Base-by-base conservation (phyloP, 352 stramenopile genomes). In the Pythium aristosporum region DNA sequence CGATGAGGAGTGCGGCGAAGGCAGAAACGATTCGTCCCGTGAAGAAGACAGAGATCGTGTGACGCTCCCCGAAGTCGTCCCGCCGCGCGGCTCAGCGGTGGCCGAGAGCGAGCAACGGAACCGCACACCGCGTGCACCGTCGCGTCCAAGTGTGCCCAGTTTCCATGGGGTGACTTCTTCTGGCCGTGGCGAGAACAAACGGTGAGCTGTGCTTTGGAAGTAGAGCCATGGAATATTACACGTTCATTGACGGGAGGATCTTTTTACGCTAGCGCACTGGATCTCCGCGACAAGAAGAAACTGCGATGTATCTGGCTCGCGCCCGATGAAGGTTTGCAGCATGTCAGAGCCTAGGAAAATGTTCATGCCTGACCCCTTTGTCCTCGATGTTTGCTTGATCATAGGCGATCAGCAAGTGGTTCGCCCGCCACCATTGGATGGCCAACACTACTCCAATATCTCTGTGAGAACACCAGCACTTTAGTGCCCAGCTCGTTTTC, bases 241-340 rank as follows among this genome's bases (percentile, higher is more conserved):
- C 12, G 10, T 43, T 23, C 13, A 20, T 13, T n/a, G 21, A 34
- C 30, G 18, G 16, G 16, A 28, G 30, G 18, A 1, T 42, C 10
- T 43, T 23, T 56, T 41, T 0, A 30, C 3, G 3, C 4, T 49
- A 80, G 77, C 15, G 71, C 71, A 21, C 57, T 88, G 9, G 76
- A 87, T 65, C 49, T 88, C 52, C 75, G 79, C 9, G 76, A 88
- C 63, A 87, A 85, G 70, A 80, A 86, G 67, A 90, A 87, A 43
- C 67, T 90, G 49, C 75, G 76, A 0, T 80, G 71, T 43, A 86
- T 90, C 56, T 90, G 81, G 81, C 74, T 90, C 15, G 72, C 77
- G 46, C 79, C 81, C 5, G 81, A 88, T 41, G 77, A 90, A 87
- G 81, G 81, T 84, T 46, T 36, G 37, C 10, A 23, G 52, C 21